These are phyloP conservation scores for Cercis canadensis DNA, from an alignment of 306 rosid genomes.

Conservation along the genomic window DNA sequence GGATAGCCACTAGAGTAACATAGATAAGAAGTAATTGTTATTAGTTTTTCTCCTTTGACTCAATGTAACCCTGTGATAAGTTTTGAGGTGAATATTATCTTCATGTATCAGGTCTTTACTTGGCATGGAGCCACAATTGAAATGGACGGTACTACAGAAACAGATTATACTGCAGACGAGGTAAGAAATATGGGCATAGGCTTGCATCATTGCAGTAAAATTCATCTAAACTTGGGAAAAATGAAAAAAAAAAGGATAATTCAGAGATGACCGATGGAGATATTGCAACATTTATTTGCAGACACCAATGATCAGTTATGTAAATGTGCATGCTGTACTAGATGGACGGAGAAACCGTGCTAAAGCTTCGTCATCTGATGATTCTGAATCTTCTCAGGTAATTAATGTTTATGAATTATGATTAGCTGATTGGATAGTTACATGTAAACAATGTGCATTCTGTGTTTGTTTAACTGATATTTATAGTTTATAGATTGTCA, in stretches of 20 bases:
- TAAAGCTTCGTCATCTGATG: constrained; percentile 64
- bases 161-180: constrained; percentile 93
- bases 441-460: neutral
- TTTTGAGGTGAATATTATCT: neutral
- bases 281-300: constrained; percentile 37
- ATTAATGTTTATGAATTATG: neutral
- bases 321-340: constrained; percentile 88
- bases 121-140: constrained; percentile 97
- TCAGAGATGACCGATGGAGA: constrained; percentile 22
- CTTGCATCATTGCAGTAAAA: neutral
- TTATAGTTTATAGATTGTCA: neutral
- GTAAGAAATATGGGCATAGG: constrained; percentile 34
- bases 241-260: neutral
- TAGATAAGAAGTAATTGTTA: neutral
- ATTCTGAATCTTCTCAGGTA: constrained; percentile 70
- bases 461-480: constrained; percentile 4
- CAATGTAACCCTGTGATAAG: neutral
- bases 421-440: neutral
- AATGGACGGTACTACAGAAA: constrained; percentile 88
- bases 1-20: neutral
- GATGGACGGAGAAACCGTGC: constrained; percentile 89
- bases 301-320: constrained; percentile 96
- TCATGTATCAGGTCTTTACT: constrained; percentile 68
- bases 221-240: neutral
- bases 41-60: neutral